phyloP scores from a whole-genome alignment of 179 eudicot species.

The Carnegiea gigantea region DNA sequence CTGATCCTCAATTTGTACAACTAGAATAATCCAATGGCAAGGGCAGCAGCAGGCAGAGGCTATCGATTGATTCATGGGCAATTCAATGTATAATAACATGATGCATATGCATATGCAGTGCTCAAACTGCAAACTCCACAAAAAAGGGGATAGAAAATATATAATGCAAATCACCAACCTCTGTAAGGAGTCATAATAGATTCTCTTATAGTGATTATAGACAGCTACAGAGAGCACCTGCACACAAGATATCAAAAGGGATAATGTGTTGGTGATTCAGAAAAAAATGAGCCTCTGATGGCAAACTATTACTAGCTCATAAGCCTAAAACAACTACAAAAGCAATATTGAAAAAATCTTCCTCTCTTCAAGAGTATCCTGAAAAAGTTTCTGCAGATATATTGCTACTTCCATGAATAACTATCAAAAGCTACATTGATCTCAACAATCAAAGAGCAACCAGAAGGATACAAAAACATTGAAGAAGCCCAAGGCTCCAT shows the following conservation, averaged over 20 bases:
- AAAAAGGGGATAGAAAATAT: neutral
- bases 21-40: neutral
- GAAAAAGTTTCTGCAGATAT: neutral
- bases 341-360: neutral
- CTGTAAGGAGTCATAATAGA: conserved; percentile 65
- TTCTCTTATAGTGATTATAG: conserved; percentile 96
- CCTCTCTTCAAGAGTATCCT: neutral
- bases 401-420: neutral
- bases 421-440: neutral
- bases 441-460: neutral
- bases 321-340: neutral
- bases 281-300: neutral
- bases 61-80: neutral
- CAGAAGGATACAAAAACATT: neutral
- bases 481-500: neutral
- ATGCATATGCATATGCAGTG: neutral
- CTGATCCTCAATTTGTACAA: neutral
- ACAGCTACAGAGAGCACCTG: conserved; percentile 99
- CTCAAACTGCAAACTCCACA: neutral
- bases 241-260: conserved; percentile 21
- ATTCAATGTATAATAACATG: neutral
- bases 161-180: conserved; percentile 53
- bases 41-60: neutral
- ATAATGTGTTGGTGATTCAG: neutral
- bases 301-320: neutral